Conservation (phyloP, 371 early-diverging fungal species). For the Mortierella sp. region DNA sequence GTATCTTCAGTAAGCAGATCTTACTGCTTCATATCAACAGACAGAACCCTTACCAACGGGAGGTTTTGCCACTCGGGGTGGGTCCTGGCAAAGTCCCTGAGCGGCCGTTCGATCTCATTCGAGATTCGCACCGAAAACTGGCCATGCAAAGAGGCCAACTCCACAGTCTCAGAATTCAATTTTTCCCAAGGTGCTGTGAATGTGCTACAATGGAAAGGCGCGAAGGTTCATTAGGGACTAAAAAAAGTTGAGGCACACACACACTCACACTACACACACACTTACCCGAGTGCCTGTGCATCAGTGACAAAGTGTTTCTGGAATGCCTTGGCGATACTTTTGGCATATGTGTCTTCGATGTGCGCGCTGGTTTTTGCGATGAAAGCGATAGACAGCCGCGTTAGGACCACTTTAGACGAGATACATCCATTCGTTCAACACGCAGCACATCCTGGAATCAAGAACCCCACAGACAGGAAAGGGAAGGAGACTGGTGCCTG, state of each 20-base stretch:
- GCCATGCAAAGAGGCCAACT: constrained; percentile 58
- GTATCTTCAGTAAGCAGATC: neutral
- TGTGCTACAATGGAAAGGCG: constrained; percentile 18
- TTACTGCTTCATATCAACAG: neutral
- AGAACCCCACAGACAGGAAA: neutral
- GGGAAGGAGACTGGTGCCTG: neutral
- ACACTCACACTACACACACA: neutral
- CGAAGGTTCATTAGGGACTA: constrained; percentile 7
- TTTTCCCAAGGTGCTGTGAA: constrained; percentile 57
- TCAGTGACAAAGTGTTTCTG: constrained; percentile 62
- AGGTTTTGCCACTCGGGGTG: constrained; percentile 44
- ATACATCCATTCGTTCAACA: too few species aligned
- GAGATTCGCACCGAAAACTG: constrained; percentile 56
- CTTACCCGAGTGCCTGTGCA: constrained; percentile 59
- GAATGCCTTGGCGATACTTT: constrained; percentile 59
- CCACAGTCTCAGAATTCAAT: constrained; percentile 57
- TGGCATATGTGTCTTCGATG: constrained; percentile 65
- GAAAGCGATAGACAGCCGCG: too few species aligned
- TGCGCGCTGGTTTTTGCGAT: constrained; percentile 54
- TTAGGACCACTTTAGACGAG: too few species aligned
- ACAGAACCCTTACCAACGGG: constrained; percentile 27
- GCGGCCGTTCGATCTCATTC: constrained; percentile 59
- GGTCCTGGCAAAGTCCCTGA: constrained; percentile 46
- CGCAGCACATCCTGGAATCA: constrained; percentile 5
- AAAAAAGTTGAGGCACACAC: constrained; percentile 1